A percentile compares a stretch with the other conserved stretches of the same genome.
These are phyloP conservation scores for Camellia sinensis DNA, from an alignment of 148 eudicot genomes.

Conservation along the genomic window DNA sequence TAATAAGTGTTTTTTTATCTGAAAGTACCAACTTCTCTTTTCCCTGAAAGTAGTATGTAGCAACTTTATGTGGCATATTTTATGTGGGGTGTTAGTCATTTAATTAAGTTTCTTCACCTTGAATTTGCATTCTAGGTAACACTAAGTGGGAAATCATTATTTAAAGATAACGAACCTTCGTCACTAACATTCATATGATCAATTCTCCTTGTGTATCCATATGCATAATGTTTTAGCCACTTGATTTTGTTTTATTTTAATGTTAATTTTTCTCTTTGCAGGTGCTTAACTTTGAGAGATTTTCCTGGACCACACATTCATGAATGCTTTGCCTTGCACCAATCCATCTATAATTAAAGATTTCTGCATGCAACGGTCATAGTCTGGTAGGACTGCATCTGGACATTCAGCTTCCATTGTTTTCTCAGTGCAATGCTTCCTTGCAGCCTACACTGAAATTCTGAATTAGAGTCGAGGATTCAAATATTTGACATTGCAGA, in stretches of 20 bases:
- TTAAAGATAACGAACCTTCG: not conserved
- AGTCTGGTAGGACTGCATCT: conserved; percentile 50
- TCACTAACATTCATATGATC: not conserved
- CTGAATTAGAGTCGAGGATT: not conserved
- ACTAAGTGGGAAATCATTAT: not conserved
- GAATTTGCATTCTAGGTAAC: too few species aligned
- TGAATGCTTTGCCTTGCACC: conserved; percentile 90
- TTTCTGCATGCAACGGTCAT: conserved; percentile 97
- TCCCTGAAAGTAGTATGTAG: conserved; percentile 69
- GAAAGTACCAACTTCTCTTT: not conserved
- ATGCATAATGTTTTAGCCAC: not conserved
- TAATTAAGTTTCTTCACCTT: too few species aligned
- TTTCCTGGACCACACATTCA: conserved; percentile 83
- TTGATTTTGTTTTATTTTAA: conserved; percentile 3
- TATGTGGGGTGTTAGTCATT: too few species aligned
- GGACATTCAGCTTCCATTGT: not conserved
- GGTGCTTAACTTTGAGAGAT: conserved; percentile 84
- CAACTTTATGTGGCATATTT: conserved; percentile 58
- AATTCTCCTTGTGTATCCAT: not conserved
- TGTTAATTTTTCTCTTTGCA: conserved; percentile 23
- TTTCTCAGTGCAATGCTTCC: too few species aligned
- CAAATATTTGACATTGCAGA: too few species aligned
- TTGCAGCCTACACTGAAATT: not conserved
- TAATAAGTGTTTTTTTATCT: not conserved
- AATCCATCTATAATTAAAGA: conserved; percentile 80